Conservation (phyloP, 768 basidiomycete species). For the Pleurotus salmoneostramineus region DNA sequence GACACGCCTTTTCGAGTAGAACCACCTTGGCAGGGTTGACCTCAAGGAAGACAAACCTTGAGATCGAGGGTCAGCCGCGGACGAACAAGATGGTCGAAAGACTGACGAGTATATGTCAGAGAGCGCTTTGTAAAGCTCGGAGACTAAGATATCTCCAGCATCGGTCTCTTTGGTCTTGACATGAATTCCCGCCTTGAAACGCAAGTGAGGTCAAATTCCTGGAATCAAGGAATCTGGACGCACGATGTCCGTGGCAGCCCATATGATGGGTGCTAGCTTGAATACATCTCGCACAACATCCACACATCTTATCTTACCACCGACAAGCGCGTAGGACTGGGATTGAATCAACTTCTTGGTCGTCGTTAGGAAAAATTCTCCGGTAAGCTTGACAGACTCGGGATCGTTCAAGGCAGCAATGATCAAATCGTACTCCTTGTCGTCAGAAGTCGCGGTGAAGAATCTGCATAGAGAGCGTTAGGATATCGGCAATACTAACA, state of each 20-base stretch:
- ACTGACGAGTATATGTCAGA: conserved; percentile 69
- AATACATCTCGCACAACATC: conserved; percentile 71
- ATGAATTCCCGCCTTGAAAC: conserved; percentile 60
- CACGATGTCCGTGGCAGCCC: conserved; percentile 70
- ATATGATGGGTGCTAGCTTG: conserved; percentile 59
- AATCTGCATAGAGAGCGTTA: conserved; percentile 39
- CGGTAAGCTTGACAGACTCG: conserved; percentile 45
- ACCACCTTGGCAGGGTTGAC: conserved; percentile 56
- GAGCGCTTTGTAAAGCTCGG: conserved; percentile 59
- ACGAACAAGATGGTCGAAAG: not conserved
- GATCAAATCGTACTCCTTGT: conserved; percentile 46
- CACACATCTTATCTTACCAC: conserved; percentile 46
- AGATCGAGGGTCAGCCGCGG: not conserved
- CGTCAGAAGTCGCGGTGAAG: conserved; percentile 47
- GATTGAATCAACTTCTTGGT: conserved; percentile 53
- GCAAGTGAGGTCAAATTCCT: not conserved
- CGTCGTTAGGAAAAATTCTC: conserved; percentile 61
- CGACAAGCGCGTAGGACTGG: conserved; percentile 55
- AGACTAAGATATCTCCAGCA: conserved; percentile 58
- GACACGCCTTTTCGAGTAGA: conserved; percentile 48
- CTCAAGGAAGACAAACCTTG: conserved; percentile 75
- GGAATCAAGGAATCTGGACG: conserved; percentile 17
- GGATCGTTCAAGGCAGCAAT: conserved; percentile 43
- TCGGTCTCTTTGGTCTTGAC: conserved; percentile 53
- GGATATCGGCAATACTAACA: not conserved